phyloP scores from a whole-genome alignment of 2,329 filamentous ascomycete species.

The Coniochaeta sp. region DNA sequence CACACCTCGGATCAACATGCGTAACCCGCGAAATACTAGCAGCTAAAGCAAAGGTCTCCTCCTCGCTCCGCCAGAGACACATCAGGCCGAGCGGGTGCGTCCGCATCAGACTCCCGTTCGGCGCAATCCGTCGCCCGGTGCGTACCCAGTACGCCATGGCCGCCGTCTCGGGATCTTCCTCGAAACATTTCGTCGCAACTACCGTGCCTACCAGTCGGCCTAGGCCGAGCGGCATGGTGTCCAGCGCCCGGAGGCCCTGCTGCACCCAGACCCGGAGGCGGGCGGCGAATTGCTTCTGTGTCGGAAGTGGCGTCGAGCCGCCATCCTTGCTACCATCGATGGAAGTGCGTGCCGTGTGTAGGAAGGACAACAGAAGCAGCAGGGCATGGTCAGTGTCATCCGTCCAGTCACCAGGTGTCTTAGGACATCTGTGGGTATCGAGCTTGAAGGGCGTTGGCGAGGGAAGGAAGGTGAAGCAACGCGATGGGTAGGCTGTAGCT shows the following conservation, averaged over 20 bases:
- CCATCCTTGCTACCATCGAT: conserved; percentile 17
- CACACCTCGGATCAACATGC: conserved; percentile 43
- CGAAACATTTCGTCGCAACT: conserved; percentile 28
- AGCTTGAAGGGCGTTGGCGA: conserved; percentile 29
- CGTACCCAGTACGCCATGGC: conserved; percentile 34
- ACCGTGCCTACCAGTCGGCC: conserved; percentile 38
- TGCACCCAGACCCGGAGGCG: conserved; percentile 38
- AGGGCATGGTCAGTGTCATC: conserved; percentile 49
- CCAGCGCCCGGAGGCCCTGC: conserved; percentile 36
- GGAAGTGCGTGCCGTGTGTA: conserved; percentile 22
- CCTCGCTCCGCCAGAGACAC: conserved; percentile 29
- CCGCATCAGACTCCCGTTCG: conserved; percentile 46
- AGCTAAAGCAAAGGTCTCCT: conserved; percentile 34
- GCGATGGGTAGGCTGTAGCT: conserved; percentile 25
- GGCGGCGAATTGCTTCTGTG: conserved; percentile 24
- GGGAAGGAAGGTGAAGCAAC: conserved; percentile 30
- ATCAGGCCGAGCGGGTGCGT: conserved; percentile 43
- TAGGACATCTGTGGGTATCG: conserved; percentile 36
- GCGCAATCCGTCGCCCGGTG: conserved; percentile 29
- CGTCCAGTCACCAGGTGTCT: conserved; percentile 37
- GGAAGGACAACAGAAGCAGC: conserved; percentile 37
- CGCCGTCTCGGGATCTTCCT: conserved; percentile 27
- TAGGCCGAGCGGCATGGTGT: conserved; percentile 38
- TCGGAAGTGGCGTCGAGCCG: conserved; percentile 22
- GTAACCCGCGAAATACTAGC: conserved; percentile 34